phyloP scores from a whole-genome alignment of 2,329 filamentous ascomycete genomes.

The Ciborinia camelliae region DNA sequence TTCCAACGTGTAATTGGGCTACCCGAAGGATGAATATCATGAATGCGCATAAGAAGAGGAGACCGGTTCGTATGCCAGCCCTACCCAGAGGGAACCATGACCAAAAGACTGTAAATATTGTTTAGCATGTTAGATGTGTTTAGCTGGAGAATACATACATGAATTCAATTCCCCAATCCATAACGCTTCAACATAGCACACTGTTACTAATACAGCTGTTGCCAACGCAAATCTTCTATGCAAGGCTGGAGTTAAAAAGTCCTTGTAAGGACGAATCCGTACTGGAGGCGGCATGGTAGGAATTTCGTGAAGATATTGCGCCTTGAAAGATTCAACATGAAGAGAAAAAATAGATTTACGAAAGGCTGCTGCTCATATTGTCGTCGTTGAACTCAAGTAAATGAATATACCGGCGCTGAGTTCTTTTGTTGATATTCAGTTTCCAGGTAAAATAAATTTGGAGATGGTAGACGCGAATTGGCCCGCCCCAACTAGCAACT shows the following conservation, averaged over 20 bases:
- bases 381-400: constrained; percentile 25
- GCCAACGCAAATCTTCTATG: constrained; percentile 84
- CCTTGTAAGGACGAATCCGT: constrained; percentile 46
- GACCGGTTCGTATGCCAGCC: constrained; percentile 68
- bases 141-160: constrained; percentile 39
- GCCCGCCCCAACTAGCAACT: constrained; percentile 2
- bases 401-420: constrained; percentile 1
- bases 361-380: constrained; percentile 24
- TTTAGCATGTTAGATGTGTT: constrained; percentile 10
- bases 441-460: constrained; percentile 29
- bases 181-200: constrained; percentile 72
- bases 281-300: constrained; percentile 35
- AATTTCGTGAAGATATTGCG: neutral
- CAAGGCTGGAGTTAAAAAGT: constrained; percentile 84
- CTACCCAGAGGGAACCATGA: constrained; percentile 78
- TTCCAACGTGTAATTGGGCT: constrained; percentile 73
- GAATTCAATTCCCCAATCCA: constrained; percentile 66
- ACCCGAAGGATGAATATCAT: constrained; percentile 82
- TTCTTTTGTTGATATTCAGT: constrained; percentile 30
- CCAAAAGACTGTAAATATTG: constrained; percentile 64
- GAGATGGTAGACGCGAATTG: constrained; percentile 13
- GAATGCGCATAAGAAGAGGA: constrained; percentile 74
- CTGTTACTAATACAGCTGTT: constrained; percentile 62
- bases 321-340: neutral
- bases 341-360: constrained; percentile 15